Conservation (phyloP, 2,329 filamentous ascomycete species). For the Calonectria naviculata region DNA sequence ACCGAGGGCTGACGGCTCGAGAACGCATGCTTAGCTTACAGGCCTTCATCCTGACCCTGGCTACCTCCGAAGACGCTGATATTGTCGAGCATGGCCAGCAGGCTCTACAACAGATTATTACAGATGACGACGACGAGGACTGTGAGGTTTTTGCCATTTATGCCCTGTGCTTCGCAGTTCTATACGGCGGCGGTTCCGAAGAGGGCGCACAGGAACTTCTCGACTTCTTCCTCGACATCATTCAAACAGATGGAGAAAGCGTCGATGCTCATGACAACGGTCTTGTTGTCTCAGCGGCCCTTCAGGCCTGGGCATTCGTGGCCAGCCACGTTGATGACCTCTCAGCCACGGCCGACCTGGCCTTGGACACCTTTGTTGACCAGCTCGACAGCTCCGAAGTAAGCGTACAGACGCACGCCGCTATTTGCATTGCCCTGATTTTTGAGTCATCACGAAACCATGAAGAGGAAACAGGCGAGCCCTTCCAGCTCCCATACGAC, state of each 20-base stretch:
- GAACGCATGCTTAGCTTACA: conserved; percentile 79
- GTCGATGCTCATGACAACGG: conserved; percentile 78
- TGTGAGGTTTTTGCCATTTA: conserved; percentile 78
- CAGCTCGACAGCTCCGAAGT: conserved; percentile 82
- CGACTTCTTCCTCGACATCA: conserved; percentile 80
- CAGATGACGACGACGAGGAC: conserved; percentile 71
- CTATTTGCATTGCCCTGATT: conserved; percentile 83
- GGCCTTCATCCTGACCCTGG: conserved; percentile 76
- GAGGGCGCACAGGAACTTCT: conserved; percentile 78
- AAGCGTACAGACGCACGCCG: conserved; percentile 80
- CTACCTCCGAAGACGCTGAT: conserved; percentile 70
- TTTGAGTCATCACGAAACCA: conserved; percentile 75
- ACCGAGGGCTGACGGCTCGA: conserved; percentile 72
- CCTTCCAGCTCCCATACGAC: conserved; percentile 62
- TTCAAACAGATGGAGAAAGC: conserved; percentile 81
- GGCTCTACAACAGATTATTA: conserved; percentile 48
- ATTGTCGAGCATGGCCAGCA: conserved; percentile 44
- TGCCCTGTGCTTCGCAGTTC: conserved; percentile 76
- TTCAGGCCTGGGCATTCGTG: conserved; percentile 84
- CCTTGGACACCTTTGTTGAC: conserved; percentile 85
- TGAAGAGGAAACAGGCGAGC: conserved; percentile 61
- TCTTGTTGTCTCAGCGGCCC: conserved; percentile 77
- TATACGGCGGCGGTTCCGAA: conserved; percentile 79
- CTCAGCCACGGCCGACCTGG: conserved; percentile 75
- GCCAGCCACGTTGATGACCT: conserved; percentile 82